Conservation (phyloP, 352 stramenopile species). For the Phytophthora sp. region DNA sequence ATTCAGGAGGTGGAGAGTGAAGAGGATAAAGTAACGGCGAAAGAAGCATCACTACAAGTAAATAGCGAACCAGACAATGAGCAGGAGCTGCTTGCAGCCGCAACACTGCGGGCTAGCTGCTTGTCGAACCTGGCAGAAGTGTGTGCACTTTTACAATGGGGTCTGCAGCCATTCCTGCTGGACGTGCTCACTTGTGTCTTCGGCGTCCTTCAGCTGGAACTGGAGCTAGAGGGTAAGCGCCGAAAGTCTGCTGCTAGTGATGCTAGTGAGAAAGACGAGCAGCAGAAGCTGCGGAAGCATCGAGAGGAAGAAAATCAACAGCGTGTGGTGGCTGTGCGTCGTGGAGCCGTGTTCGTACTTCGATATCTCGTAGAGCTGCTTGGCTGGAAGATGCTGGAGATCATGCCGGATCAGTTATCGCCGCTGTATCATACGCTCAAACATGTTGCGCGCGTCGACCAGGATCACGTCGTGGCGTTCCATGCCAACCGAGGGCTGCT, state of each 20-base stretch:
- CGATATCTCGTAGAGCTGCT: conserved; percentile 80
- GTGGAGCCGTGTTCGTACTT: conserved; percentile 79
- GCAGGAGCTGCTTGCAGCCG: conserved; percentile 44
- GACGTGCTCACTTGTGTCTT: conserved; percentile 84
- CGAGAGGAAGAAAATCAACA: conserved; percentile 34
- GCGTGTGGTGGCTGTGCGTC: conserved; percentile 64
- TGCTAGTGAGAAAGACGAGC: conserved; percentile 15
- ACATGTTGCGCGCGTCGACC: conserved; percentile 64
- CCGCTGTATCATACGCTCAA: conserved; percentile 83
- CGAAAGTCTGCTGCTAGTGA: conserved; percentile 6
- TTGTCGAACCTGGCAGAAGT: conserved; percentile 90
- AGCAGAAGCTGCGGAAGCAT: conserved; percentile 21
- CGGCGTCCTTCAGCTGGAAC: conserved; percentile 79
- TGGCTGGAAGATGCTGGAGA: conserved; percentile 75
- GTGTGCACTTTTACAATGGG: conserved; percentile 74
- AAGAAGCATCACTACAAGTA: not conserved
- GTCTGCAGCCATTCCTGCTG: conserved; percentile 68
- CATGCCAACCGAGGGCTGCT: conserved; percentile 63
- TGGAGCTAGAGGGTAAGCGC: conserved; percentile 36
- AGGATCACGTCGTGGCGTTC: conserved; percentile 68
- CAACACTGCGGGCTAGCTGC: conserved; percentile 82
- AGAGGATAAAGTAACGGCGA: conserved; percentile 4
- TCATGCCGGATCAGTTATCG: conserved; percentile 74
- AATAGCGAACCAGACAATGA: conserved; percentile 20
- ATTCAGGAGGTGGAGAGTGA: conserved; percentile 56